Evolutionary conservation across 371 early-diverging fungal species (phyloP), one percentile per base, ranked within the genome.

Genomic region (Gilbertella persicaria): DNA sequence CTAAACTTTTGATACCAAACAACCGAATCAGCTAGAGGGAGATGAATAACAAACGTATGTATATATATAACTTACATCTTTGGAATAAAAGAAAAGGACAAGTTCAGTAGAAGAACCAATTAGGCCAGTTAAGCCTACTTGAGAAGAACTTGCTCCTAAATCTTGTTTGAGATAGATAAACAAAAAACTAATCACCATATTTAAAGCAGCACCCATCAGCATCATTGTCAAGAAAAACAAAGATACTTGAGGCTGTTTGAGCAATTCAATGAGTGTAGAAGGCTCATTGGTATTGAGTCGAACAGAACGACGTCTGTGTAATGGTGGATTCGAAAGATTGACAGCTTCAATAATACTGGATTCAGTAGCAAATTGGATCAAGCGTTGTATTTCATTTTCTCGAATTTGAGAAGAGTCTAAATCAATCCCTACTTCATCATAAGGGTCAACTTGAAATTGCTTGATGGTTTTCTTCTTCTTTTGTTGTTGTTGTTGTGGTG

Each of bases 281-380:
- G 79, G 75, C 17, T 55, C 47, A 28, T 67, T 16, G 9, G 30
- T 8, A 38, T 38, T 13, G 6, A 50, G 25, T 19, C 48, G 33
- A 43, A 53, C n/a, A 1, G 50, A 41, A 10, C 62, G 55, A 0
- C 69, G 59, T 43, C 79, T 49, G 26, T 66, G 67, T 0, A 69
- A 55, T 1, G 79, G 79, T 8, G 79, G 79, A 44, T 75, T 72
- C 14, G 73, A 62, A 7, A 78, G 23, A 53, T 78, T 78, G 30
- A 78, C 79, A 8, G 79, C 79, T 37, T 78, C 79, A 39, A 78
- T 78, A 14, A 78, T 78, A 28, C 79, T 78, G 6, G 79, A 75
- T 35, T 78, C 79, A 2, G 79, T 78, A 1, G 79, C 79, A 58
- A 78, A 78, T 33, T 75, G 75, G 29, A 78, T 73, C 29, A 78